Base-by-base conservation (phyloP, 176 grass and related monocot species). In the Raddia distichophylla region DNA sequence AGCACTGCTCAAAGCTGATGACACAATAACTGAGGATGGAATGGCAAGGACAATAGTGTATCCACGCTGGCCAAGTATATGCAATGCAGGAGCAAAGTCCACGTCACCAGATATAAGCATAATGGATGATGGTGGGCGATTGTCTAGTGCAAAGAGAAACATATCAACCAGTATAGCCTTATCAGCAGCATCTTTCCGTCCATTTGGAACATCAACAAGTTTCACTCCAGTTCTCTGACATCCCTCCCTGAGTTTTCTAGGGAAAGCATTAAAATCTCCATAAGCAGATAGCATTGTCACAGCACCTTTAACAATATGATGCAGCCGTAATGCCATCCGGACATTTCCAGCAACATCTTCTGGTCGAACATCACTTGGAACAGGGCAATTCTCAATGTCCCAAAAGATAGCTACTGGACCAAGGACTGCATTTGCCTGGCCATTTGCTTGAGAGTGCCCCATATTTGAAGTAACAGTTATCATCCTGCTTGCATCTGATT, bases 341-440 rank as follows among this genome's bases (percentile, higher is more conserved):
- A 98, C 85, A 80, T 98, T 95, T 65, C 88, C 80, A 81, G 95
- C 88, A 59, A 98, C 90, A 58, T 98, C 90, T 83, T 98, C 95
- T 72, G 95, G 92, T 9, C 90, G 88, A 50, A 94, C 88, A 89
- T 93, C 90, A 78, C 88, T 89, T 40, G 95, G 95, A 70, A 94
- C 86, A 33, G 95, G 90, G 48, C 95, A 98, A 47, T 98, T 98
- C 76, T 95, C 95, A 19, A 98, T 98, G 71, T 98, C 95, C 95
- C 95, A 98, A 63, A 98, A 91, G 75, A 98, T 93, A 65, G 84
- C 84, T 18, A 95, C 90, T 52, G 90, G 95, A 55, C 95, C 91
- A 84, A 76, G 79, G 45, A 86, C 84, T 64, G 59, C 74, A 84
- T 60, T 80, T 82, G 79, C 32, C 54, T 86, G 83, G 34, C 47